Percentiles rank a stretch among this genome's conserved stretches.
These are phyloP conservation scores for Rhodotorula mucilaginosa DNA, from an alignment of 1,284 basidiomycete species.

Conservation along the genomic window DNA sequence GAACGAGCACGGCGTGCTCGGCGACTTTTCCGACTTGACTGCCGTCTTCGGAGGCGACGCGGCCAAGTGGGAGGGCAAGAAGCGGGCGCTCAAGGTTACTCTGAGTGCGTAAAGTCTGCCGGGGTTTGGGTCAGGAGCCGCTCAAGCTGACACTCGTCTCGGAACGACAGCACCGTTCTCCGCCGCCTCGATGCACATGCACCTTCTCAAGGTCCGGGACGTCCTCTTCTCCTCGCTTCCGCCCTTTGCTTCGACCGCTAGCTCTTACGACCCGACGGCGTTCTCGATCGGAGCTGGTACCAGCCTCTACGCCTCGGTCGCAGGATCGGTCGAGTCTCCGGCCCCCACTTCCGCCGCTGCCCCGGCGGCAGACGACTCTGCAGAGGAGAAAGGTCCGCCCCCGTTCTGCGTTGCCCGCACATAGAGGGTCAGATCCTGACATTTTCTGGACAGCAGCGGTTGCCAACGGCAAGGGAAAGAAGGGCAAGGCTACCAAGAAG, in stretches of 20 bases:
- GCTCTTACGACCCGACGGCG: conserved; percentile 41
- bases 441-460: background rate
- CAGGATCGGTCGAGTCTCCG: background rate
- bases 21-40: conserved; percentile 36
- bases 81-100: conserved; percentile 34
- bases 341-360: background rate
- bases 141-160: background rate
- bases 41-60: conserved; percentile 35
- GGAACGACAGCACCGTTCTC: conserved; percentile 35
- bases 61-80: conserved; percentile 24
- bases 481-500: conserved; percentile 30
- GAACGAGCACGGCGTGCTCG: conserved; percentile 37
- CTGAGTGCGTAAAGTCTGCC: conserved; percentile 19
- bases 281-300: conserved; percentile 36
- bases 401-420: background rate
- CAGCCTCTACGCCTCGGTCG: conserved; percentile 34
- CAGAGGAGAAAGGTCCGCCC: conserved; percentile 25
- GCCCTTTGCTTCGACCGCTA: conserved; percentile 25
- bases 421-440: background rate
- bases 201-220: conserved; percentile 43
- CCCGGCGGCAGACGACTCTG: background rate
- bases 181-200: conserved; percentile 36
- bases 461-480: conserved; percentile 35
- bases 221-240: conserved; percentile 39
- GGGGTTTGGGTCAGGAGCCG: background rate